Conservation (phyloP, 2,329 filamentous ascomycete species). For the Trichoderma endophyticum region DNA sequence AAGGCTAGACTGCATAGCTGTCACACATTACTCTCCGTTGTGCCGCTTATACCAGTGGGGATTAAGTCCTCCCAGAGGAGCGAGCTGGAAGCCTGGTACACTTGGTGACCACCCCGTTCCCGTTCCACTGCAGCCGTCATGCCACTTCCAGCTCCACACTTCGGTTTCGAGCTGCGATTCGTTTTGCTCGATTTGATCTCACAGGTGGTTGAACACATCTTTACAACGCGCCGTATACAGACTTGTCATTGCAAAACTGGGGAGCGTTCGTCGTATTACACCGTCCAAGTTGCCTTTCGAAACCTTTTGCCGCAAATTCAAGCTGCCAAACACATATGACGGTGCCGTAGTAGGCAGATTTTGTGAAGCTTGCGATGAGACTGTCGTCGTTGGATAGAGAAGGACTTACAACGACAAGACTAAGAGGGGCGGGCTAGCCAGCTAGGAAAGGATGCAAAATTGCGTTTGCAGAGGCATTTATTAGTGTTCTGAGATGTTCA, state of each 20-base stretch:
- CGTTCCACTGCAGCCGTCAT: slow-evolving; percentile 25
- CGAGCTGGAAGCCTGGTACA: slow-evolving; percentile 20
- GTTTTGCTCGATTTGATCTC: slow-evolving; percentile 60
- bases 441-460: slow-evolving; percentile 57
- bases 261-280: slow-evolving; percentile 39
- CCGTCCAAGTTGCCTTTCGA: slow-evolving; percentile 55
- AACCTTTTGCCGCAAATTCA: slow-evolving; percentile 60
- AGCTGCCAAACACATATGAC: slow-evolving; percentile 65
- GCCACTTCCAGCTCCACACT: slow-evolving; percentile 60
- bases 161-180: slow-evolving; percentile 49
- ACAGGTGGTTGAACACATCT: slow-evolving; percentile 56
- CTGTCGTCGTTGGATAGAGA: slow-evolving; percentile 49
- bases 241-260: slow-evolving; percentile 48
- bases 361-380: slow-evolving; percentile 52
- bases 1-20: slow-evolving; percentile 21
- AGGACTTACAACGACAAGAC: slow-evolving; percentile 60
- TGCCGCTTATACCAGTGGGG: slow-evolving; percentile 19
- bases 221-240: slow-evolving; percentile 43
- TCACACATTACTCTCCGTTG: slow-evolving; percentile 19
- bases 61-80: slow-evolving; percentile 24
- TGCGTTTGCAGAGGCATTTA: slow-evolving; percentile 56
- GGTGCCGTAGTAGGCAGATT: slow-evolving; percentile 58
- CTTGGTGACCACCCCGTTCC: too few relatives aligned
- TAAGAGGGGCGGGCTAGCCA: slow-evolving; percentile 54
- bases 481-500: slow-evolving; percentile 51